phyloP scores from a whole-genome alignment of 2,329 filamentous ascomycete species.

The Sclerotinia spermophila region DNA sequence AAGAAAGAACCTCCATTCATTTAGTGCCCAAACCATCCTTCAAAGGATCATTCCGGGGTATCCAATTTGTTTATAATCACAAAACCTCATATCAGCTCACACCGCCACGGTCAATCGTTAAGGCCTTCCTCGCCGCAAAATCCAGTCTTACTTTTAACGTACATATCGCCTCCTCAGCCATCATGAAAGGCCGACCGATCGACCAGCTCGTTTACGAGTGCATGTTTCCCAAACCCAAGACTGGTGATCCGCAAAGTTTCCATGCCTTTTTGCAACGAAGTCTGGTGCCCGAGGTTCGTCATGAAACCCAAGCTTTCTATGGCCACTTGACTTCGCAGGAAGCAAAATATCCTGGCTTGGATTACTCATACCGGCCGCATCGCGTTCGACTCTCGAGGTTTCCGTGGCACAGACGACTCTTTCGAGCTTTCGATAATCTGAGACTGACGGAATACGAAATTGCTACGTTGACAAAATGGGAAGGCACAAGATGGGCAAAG shows the following conservation, averaged over 20 bases:
- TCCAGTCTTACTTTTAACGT: constrained; percentile 6
- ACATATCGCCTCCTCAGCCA: constrained; percentile 11
- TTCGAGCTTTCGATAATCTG: constrained; percentile 69
- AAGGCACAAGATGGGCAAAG: constrained; percentile 79
- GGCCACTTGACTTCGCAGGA: constrained; percentile 75
- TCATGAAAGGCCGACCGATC: constrained; percentile 66
- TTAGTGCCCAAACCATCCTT: constrained; percentile 17
- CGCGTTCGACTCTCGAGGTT: constrained; percentile 74
- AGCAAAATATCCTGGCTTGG: constrained; percentile 76
- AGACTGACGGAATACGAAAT: constrained; percentile 68
- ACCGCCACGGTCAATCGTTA: constrained; percentile 13
- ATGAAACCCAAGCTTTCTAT: constrained; percentile 70
- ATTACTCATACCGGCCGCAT: constrained; percentile 71
- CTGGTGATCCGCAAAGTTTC: constrained; percentile 69
- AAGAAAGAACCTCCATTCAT: background rate
- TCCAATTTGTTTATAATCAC: background rate
- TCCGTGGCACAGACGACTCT: constrained; percentile 71
- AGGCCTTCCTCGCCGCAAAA: constrained; percentile 6
- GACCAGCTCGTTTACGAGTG: constrained; percentile 70
- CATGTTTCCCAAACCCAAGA: constrained; percentile 66
- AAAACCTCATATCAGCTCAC: constrained; percentile 5
- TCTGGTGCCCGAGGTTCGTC: constrained; percentile 70
- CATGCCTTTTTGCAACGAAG: constrained; percentile 64
- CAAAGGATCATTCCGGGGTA: constrained; percentile 1
- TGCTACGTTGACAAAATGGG: constrained; percentile 71